Base-by-base conservation (phyloP, 805 yeast species). In the Candida xiaguanensis region DNA sequence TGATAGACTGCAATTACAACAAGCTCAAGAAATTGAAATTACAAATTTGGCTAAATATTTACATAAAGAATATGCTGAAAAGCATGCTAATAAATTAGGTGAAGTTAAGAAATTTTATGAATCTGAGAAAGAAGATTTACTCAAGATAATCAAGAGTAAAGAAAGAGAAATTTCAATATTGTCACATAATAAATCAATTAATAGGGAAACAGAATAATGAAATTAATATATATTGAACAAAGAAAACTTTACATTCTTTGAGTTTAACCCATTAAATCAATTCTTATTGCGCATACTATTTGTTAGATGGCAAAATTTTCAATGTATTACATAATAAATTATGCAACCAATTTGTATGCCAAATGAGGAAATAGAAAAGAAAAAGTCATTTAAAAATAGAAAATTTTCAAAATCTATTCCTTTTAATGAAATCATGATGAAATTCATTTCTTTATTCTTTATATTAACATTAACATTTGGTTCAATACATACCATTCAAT, bases 71-170 rank as follows among this genome's bases (percentile, higher is more conserved):
- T 85, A 85, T 52, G 77, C 87, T 2, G 78, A 82, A 36, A 85
- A 86, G 53, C 95, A 86, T 52, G 86, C 81, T 45, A 74, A 76
- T 38, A 85, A 85, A 56, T 83, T 85, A 7, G 70, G 72, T 11
- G 73, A 77, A 23, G 62, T 81, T 51, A 82, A 57, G 40, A 45
- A 46, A 17, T 51, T 47, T 26, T 59, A 48, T 39, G 60, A 56
- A 28, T 35, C 44, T 20, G 44, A 74, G 68, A 51, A 63, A 67
- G 44, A 68, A 61, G 69, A 63, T 41, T 53, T 69, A 17, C 59
- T 61, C 9, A 48, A 59, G 29, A 78, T 75, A 43, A 72, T 66
- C 40, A 70, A 68, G 24, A 67, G 67, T 17, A 54, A 73, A 34
- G 63, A 62, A 45, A 67, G 76, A 37, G 85, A 79, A 42, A 57